Base-by-base conservation (phyloP, 1,139 yeast species). In the Lodderomyces orthopsilosis region DNA sequence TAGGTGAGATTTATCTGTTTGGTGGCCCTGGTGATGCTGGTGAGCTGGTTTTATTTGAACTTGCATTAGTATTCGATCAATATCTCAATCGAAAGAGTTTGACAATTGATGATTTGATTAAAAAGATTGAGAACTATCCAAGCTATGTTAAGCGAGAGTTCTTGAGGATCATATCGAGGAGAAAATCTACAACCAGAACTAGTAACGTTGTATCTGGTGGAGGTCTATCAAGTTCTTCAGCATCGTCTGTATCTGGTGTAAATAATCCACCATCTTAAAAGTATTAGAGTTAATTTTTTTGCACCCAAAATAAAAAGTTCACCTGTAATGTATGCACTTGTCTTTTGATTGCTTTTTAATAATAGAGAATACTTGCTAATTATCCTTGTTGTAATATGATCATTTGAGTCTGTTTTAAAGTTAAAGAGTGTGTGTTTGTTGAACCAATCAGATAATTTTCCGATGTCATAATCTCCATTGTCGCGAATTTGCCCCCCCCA, bases 51-150 rank as follows among this genome's bases (percentile, higher is more conserved):
- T 21, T 45, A 6, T 50, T 37, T 43, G 49, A 47, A 37, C 33
- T 50, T 37, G 53, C 51, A 7, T 26, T 32, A 23, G 40, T 50
- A 5, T 48, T 52, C 28, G 56, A 52, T 41, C 48, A 43, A 17
- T 52, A 50, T 26, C 42, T 52, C 35, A 19, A 19, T 15, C 38
- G 53, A 23, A 50, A 51, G 24, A 46, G 48, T 36, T 42, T 43
- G 33, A 39, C 38, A 14, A 44, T 50, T 22, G 34, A 42, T 19
- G 49, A 41, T 24, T 46, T 52, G 24, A 45, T 46, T 12, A 41
- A 37, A 18, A 50, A 47, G 27, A 45, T 48, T 34, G 44, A 46
- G 18, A 44, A 30, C 8, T 51, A 45, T 41, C 54, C 53, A 6
- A 38, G 40, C 8, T 49, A 50, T 23, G 42, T 49, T 2, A 37